A percentile compares a stretch with the other conserved stretches of the same genome.
Conservation (phyloP, 192 early-diverging fungal species). For the Lobosporangium transversale region DNA sequence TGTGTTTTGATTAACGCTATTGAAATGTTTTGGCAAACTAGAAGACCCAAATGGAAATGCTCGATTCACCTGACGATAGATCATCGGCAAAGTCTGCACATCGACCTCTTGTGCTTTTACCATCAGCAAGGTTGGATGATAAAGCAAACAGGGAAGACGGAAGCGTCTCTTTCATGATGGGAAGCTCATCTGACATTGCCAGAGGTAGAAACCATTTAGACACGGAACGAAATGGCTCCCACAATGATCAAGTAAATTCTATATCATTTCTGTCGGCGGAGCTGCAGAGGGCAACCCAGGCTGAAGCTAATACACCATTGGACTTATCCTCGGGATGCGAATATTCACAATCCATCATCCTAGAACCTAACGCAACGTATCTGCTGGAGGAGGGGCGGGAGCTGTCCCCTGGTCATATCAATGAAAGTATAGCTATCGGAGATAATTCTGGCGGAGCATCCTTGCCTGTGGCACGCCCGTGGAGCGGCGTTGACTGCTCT, state of each 20-base stretch:
- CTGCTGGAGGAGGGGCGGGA: no score
- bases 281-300: slow-evolving; percentile 27
- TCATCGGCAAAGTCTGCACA: neutral
- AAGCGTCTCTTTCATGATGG: neutral
- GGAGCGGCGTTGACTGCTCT: no score
- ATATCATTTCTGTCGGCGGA: slow-evolving; percentile 40
- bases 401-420: no score
- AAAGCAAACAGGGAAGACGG: neutral
- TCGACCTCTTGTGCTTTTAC: neutral
- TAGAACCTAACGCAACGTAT: no score
- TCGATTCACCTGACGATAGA: neutral
- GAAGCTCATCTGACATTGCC: neutral
- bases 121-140: slow-evolving; percentile 12
- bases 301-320: neutral
- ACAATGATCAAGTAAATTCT: slow-evolving; percentile 14
- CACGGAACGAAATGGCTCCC: neutral
- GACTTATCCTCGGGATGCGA: no score
- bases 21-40: neutral
- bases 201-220: neutral
- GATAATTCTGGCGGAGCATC: no score
- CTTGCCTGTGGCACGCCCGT: no score
- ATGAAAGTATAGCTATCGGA: no score
- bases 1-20: neutral
- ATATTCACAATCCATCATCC: no score
- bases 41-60: neutral